Base-by-base conservation (phyloP, 441 rosid species). In the Omphalea diandra region DNA sequence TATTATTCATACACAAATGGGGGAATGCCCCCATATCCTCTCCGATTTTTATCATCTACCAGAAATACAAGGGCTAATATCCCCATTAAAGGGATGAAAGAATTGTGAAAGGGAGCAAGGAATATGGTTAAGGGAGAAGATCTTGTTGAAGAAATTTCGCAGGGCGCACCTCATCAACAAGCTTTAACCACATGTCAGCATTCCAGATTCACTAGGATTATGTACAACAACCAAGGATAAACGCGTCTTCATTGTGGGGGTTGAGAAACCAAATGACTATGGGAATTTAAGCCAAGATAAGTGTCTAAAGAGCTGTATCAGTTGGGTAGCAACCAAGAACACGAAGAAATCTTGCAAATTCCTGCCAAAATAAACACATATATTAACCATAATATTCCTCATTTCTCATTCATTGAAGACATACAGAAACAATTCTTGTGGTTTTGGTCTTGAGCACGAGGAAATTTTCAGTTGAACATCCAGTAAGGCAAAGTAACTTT, bases 241-340 rank as follows among this genome's bases (percentile, higher is more conserved):
- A 53, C 11, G 40, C 35, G 46, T 31, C 57, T 18, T 31, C n/a
- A 1, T 52, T 59, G 50, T 46, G 36, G 49, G n/a, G 17, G 44
- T 22, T 59, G 3, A 20, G 49, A 41, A 46, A 41, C 32, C 33
- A 58, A 26, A 26, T 14, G 33, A 14, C 15, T 14, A 26, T 15
- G 17, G n/a, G 41, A 22, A 35, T 33, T 36, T 1, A 24, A 12
- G 27, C 22, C 43, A 11, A 18, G 22, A 22, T 33, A 18, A 43
- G 22, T 4, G n/a, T 35, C 14, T 73, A 77, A 43, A 53, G 32
- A 64, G 62, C 59, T 47, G 40, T 70, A 76, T 88, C 96, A 67
- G 74, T 77, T 0, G 90, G 91, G 73, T 92, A 92, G 84, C 88
- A 86, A 61, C 98, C 98, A 31, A 94, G 93, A 62, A 94, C 82